Evolutionary conservation across 1,284 basidiomycete species (phyloP).

Genomic region (Sanghuangporus sanghuang): DNA sequence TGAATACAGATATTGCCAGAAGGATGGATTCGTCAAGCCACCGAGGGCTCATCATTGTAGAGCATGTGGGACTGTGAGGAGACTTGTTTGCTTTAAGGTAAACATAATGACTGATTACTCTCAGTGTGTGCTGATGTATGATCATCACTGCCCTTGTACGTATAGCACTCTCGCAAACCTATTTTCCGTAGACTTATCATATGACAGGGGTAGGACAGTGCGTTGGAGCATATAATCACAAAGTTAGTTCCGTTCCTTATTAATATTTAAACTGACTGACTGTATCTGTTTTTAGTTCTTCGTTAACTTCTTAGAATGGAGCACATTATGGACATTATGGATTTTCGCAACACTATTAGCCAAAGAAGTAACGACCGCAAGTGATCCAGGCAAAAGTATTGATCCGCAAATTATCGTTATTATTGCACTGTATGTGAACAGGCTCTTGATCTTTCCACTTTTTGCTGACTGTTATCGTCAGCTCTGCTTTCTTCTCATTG

Average conservation of each 20-base stretch:
- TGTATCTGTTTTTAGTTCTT: constrained; percentile 47
- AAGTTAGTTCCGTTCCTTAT: constrained; percentile 33
- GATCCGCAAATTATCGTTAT: constrained; percentile 65
- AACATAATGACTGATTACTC: background rate
- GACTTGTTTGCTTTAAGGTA: background rate
- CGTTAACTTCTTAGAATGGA: constrained; percentile 63
- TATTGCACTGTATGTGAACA: constrained; percentile 48
- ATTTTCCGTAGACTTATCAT: background rate
- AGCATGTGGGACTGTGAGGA: constrained; percentile 59
- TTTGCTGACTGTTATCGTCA: constrained; percentile 22
- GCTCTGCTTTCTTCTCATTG: constrained; percentile 60
- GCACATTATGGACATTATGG: constrained; percentile 52
- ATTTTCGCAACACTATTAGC: constrained; percentile 51
- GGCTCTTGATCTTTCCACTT: background rate
- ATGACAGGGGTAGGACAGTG: constrained; percentile 73
- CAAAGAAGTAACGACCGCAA: constrained; percentile 35
- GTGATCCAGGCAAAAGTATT: constrained; percentile 27
- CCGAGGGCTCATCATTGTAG: constrained; percentile 74
- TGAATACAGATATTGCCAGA: constrained; percentile 53
- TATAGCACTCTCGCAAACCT: background rate
- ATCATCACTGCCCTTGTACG: constrained; percentile 72
- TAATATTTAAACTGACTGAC: background rate
- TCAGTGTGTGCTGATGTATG: constrained; percentile 67
- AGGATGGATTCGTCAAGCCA: constrained; percentile 60
- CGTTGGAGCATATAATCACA: constrained; percentile 78